phyloP scores from a whole-genome alignment of 805 yeast species.

The Phaffomyces opuntiae region DNA sequence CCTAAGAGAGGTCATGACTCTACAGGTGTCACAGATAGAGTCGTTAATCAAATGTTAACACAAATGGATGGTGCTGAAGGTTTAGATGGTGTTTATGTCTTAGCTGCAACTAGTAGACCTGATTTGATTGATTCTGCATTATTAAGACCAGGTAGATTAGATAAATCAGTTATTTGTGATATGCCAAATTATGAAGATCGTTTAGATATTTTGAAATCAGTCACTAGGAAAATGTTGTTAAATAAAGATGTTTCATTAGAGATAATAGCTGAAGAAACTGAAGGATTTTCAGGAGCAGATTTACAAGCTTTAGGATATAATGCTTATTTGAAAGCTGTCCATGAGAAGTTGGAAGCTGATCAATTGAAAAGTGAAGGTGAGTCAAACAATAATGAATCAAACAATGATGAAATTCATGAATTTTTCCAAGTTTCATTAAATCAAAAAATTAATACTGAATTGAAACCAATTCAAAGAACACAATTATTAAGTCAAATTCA shows the following conservation, averaged over 20 bases:
- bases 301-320: constrained; percentile 87
- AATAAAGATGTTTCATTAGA: constrained; percentile 42
- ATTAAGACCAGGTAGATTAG: constrained; percentile 92
- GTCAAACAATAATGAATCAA: constrained; percentile 5
- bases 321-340: constrained; percentile 84
- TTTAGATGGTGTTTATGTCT: constrained; percentile 88
- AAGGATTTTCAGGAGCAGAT: constrained; percentile 92
- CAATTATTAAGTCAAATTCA: constrained; percentile 37
- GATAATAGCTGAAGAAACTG: constrained; percentile 50
- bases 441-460: constrained; percentile 7
- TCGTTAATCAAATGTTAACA: constrained; percentile 92
- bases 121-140: constrained; percentile 93
- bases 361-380: constrained; percentile 25
- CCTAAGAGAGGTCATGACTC: constrained; percentile 98
- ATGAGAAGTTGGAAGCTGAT: constrained; percentile 50
- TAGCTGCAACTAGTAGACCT: constrained; percentile 95
- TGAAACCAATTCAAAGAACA: constrained; percentile 35
- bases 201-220: constrained; percentile 57
- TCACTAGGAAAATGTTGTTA: constrained; percentile 55
- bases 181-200: constrained; percentile 72
- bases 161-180: constrained; percentile 85
- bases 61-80: constrained; percentile 99
- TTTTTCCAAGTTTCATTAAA: constrained; percentile 35
- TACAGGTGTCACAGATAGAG: constrained; percentile 96
- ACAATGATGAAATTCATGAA: constrained; percentile 23